A percentile compares a stretch with the other conserved stretches of the same genome.
Evolutionary conservation across 805 yeast species (phyloP).

Genomic region (Suhomyces kilbournensis): DNA sequence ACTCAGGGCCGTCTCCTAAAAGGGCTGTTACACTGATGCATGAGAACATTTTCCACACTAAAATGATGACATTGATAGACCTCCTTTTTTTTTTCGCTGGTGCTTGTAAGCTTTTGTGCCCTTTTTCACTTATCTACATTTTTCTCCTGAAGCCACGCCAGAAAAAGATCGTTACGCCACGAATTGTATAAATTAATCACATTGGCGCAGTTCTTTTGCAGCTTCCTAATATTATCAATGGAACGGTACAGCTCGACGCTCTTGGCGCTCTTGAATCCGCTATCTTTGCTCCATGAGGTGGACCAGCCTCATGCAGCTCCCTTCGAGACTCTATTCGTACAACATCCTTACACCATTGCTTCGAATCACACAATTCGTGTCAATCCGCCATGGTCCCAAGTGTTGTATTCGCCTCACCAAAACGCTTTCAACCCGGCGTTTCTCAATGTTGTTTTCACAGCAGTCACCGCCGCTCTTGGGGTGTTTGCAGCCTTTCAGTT

Average conservation of each 20-base stretch:
- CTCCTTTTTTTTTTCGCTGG: no score
- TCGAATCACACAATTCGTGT: no score
- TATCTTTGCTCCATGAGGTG: background rate
- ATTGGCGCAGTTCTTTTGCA: background rate
- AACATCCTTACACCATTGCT: no score
- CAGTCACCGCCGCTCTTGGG: slow-evolving; percentile 10
- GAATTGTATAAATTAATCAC: background rate
- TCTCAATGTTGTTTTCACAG: slow-evolving; percentile 11
- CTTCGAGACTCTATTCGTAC: background rate
- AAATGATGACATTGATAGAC: background rate
- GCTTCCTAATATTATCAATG: background rate
- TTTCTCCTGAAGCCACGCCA: background rate
- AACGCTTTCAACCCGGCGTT: slow-evolving; percentile 26
- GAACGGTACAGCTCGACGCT: background rate
- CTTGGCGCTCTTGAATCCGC: background rate
- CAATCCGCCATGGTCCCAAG: slow-evolving; percentile 5
- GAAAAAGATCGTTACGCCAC: background rate
- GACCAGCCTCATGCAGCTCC: background rate
- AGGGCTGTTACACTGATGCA: background rate
- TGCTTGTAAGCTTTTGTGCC: no score
- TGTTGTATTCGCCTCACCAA: slow-evolving; percentile 17
- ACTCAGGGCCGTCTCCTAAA: background rate
- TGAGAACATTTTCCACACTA: background rate
- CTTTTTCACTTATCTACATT: background rate
- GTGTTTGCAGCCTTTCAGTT: slow-evolving; percentile 12